Base-by-base conservation (phyloP, 306 rosid genomes). In the Medicago arabica region DNA sequence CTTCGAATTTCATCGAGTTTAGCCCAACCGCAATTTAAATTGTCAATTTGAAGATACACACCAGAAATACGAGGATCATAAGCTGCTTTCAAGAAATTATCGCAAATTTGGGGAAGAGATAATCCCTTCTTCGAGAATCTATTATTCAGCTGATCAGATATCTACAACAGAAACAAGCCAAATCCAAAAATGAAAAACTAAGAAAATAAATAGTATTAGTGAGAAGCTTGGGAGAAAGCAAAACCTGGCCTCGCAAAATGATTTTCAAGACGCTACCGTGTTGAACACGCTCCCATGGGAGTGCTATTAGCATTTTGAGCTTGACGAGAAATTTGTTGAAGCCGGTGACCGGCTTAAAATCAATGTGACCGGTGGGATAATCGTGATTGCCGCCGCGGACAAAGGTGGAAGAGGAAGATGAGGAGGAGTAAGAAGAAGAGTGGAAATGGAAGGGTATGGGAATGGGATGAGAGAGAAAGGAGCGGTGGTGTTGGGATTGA, bases 1-100 rank as follows among this genome's bases (percentile, higher is more conserved):
- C 97, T 92, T 79, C 97, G 96, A 77, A 95, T 90, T 89, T 92
- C 97, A 66, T 92, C 97, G 49, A 95, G 83, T 81, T 95, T 95
- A 46, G 92, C 97, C 99, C 97, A 95, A 9, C 99, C 99, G n/a
- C 99, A 95, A 57, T 75, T 89, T 69, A 95, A 86, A 15, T 65
- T 68, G 50, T 90, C 99, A 69, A 92, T 89, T 54, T 89, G 97
- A 14, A 95, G 87, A 81, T 89, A 95, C 57, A 92, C 80, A 15
- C 90, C 99, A 25, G 97, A 67, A 78, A 95, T 79, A 8, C 97
- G 96, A 51, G 99, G 97, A 88, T 95, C 99, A 79, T 90, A 81
- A 0, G 97, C 91, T 19, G 99, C 99, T 81, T 95, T 95, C 59
- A 90, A 28, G 21, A 95, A 85, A 82, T 92, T 95, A 75, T 95